These are phyloP conservation scores for Lichtheimia ramosa DNA, from an alignment of 371 early-diverging fungal genomes.

Conservation along the genomic window DNA sequence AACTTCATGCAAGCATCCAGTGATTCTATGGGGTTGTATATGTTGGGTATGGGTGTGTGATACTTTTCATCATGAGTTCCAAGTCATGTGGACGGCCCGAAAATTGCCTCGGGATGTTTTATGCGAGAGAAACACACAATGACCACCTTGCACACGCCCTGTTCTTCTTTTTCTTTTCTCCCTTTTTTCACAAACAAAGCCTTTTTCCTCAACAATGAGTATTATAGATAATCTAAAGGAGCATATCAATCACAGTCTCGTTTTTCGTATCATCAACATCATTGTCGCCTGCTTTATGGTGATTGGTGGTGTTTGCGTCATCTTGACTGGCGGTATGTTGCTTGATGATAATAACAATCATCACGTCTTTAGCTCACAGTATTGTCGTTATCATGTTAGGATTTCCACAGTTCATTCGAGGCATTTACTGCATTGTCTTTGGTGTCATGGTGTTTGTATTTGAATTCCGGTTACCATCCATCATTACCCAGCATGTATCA, in stretches of 20 bases:
- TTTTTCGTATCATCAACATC: constrained; percentile 37
- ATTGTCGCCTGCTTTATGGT: constrained; percentile 38
- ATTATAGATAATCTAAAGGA: background rate
- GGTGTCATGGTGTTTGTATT: constrained; percentile 39
- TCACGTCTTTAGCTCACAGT: background rate
- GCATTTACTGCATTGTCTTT: constrained; percentile 43
- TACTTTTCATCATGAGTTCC: too few species aligned
- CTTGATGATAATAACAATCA: background rate
- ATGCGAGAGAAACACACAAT: too few species aligned
- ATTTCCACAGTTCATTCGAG: constrained; percentile 45
- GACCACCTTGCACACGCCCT: too few species aligned
- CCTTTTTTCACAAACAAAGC: background rate
- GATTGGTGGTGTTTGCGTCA: constrained; percentile 38
- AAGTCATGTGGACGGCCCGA: too few species aligned
- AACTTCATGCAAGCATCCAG: too few species aligned
- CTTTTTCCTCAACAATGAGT: background rate
- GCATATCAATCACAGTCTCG: constrained; percentile 16
- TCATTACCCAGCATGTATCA: constrained; percentile 24
- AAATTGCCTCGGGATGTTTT: too few species aligned
- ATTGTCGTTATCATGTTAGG: constrained; percentile 14
- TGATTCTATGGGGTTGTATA: too few species aligned
- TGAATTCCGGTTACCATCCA: constrained; percentile 36
- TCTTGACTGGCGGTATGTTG: constrained; percentile 34
- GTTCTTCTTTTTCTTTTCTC: background rate
- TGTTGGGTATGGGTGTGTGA: too few species aligned